A percentile compares a stretch with the other conserved stretches of the same genome.
Evolutionary conservation across 352 stramenopile genomes (phyloP).

Genomic region (Phytophthora crassamura): DNA sequence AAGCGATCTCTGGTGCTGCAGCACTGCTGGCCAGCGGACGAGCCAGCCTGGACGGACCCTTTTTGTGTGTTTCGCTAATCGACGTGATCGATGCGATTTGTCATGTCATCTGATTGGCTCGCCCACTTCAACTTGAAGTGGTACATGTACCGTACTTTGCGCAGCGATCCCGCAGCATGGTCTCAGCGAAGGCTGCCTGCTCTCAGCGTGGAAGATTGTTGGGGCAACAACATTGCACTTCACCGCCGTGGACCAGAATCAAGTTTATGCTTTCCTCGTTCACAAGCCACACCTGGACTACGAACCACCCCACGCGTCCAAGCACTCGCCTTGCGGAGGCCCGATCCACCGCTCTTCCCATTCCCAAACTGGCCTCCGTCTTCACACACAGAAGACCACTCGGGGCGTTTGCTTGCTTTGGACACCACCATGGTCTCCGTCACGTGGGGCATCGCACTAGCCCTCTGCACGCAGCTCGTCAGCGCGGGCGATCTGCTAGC

Average conservation of each 20-base stretch:
- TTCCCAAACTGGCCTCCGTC: constrained; percentile 26
- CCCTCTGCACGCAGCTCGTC: constrained; percentile 25
- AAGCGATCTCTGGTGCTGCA: not conserved
- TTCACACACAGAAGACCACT: constrained; percentile 5
- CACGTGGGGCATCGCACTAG: constrained; percentile 36
- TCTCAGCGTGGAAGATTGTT: no score
- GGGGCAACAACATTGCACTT: no score
- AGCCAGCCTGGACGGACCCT: not conserved
- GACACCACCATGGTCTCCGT: constrained; percentile 30
- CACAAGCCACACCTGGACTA: not conserved
- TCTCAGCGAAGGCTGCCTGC: no score
- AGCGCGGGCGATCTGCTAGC: constrained; percentile 29
- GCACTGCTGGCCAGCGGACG: constrained; percentile 4
- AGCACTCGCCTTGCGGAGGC: not conserved
- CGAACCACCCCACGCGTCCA: constrained; percentile 3
- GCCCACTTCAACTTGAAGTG: no score
- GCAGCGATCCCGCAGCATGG: no score
- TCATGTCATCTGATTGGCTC: no score
- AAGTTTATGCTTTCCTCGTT: no score
- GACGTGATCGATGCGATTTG: no score
- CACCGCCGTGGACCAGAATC: no score
- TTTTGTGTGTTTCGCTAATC: no score
- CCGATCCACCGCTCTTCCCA: constrained; percentile 6
- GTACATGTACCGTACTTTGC: no score
- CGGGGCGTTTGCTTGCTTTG: not conserved